A percentile compares a stretch with the other conserved stretches of the same genome.
Conservation (phyloP, 345 rosid species). For the Gossypium stocksii region DNA sequence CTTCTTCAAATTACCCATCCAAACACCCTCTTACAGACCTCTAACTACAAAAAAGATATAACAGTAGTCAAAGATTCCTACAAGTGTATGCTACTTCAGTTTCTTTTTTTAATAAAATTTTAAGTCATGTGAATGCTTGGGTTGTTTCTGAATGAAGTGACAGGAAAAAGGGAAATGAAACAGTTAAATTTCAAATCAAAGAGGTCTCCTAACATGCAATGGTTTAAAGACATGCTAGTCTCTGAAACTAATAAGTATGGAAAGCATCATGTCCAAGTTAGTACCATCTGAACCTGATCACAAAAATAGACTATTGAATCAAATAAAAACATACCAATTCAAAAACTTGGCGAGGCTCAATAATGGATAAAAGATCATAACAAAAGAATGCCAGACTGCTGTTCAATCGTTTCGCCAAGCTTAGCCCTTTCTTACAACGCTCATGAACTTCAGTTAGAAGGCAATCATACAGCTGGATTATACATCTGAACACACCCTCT, state of each 20-base stretch:
- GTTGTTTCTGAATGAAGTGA: neutral
- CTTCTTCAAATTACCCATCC: too few relatives aligned
- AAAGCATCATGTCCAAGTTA: constrained; percentile 10
- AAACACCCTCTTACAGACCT: too few relatives aligned
- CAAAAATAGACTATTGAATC: neutral
- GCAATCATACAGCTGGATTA: constrained; percentile 89
- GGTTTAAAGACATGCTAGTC: neutral
- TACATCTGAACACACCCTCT: constrained; percentile 91
- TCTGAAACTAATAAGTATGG: constrained; percentile 13
- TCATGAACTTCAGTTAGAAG: constrained; percentile 96
- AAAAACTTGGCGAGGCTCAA: constrained; percentile 97
- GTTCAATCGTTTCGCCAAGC: constrained; percentile 91
- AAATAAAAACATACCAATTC: constrained; percentile 64
- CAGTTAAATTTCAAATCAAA: constrained; percentile 4
- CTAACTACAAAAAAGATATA: neutral
- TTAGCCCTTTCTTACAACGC: constrained; percentile 96
- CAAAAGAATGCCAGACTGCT: constrained; percentile 99
- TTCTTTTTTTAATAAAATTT: neutral
- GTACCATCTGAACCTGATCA: neutral
- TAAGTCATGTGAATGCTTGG: neutral
- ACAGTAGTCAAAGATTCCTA: neutral
- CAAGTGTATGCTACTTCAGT: neutral
- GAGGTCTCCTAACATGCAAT: neutral
- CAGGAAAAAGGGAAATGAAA: neutral
- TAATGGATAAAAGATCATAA: constrained; percentile 86